phyloP scores from a whole-genome alignment of 83 land plant genomes.

The Isoetes engelmannii region DNA sequence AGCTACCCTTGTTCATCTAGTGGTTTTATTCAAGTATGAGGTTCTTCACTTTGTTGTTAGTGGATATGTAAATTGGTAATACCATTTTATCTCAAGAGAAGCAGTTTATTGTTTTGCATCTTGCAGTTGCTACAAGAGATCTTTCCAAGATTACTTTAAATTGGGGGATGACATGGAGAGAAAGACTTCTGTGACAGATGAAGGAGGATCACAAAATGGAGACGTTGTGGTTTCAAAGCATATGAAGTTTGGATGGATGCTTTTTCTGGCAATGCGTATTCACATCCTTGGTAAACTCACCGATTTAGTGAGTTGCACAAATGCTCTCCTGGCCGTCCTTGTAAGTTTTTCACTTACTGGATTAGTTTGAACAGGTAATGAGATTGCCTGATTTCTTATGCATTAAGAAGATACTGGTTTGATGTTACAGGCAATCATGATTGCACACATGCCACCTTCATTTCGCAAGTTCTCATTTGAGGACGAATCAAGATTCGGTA shows the following conservation, averaged over 20 bases:
- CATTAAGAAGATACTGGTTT: not conserved
- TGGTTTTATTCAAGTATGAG: not conserved
- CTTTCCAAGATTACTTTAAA: not conserved
- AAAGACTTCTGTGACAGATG: no score
- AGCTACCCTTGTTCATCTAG: not conserved
- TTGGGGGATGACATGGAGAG: not conserved
- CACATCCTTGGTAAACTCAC: conserved; percentile 68
- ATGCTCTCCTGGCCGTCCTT: conserved; percentile 73
- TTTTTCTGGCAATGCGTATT: conserved; percentile 70
- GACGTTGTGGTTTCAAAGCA: conserved; percentile 35
- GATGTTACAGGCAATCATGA: conserved; percentile 55
- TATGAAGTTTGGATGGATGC: conserved; percentile 88
- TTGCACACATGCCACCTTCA: conserved; percentile 67
- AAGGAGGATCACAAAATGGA: not conserved
- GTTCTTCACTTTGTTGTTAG: not conserved
- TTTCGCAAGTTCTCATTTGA: conserved; percentile 49
- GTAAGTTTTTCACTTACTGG: conserved; percentile 33
- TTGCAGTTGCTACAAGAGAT: not conserved
- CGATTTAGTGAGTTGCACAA: conserved; percentile 84
- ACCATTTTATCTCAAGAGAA: no score
- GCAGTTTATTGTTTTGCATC: no score
- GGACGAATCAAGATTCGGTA: conserved; percentile 57
- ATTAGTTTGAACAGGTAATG: not conserved
- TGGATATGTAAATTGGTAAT: no score
- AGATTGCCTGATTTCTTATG: not conserved